These are phyloP conservation scores for Hypoxylon intermedium DNA, from an alignment of 495 filamentous ascomycete species.

Conservation along the genomic window DNA sequence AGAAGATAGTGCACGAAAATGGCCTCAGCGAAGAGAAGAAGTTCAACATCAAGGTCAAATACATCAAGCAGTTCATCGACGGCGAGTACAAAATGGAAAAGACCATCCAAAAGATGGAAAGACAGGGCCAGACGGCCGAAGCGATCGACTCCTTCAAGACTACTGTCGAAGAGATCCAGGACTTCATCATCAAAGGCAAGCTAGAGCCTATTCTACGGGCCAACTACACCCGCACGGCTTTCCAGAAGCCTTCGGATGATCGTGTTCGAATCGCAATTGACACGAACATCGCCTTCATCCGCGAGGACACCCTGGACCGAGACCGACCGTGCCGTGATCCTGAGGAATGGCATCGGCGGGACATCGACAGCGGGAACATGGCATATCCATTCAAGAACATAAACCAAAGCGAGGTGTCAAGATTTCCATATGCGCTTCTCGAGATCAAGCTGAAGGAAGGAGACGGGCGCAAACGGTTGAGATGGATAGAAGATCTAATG, in stretches of 20 bases:
- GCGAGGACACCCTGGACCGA: slow-evolving; percentile 84
- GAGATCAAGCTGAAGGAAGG: slow-evolving; percentile 90
- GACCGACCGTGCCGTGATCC: slow-evolving; percentile 88
- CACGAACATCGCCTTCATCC: slow-evolving; percentile 88
- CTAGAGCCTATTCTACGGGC: slow-evolving; percentile 87
- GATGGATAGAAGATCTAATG: slow-evolving; percentile 91
- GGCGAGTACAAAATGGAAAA: slow-evolving; percentile 94
- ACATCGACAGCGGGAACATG: slow-evolving; percentile 85
- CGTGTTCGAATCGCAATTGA: slow-evolving; percentile 91
- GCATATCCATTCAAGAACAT: slow-evolving; percentile 84
- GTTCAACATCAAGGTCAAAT: slow-evolving; percentile 90
- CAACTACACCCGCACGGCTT: slow-evolving; percentile 92
- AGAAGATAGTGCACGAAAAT: slow-evolving; percentile 81
- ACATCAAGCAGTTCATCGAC: slow-evolving; percentile 84
- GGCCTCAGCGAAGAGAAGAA: slow-evolving; percentile 77
- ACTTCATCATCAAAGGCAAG: slow-evolving; percentile 76
- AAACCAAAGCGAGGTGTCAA: slow-evolving; percentile 87
- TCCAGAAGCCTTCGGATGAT: slow-evolving; percentile 93
- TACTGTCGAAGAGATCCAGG: slow-evolving; percentile 78
- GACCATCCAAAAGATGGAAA: slow-evolving; percentile 79
- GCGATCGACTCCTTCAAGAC: slow-evolving; percentile 72
- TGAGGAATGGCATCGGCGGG: slow-evolving; percentile 85
- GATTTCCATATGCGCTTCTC: slow-evolving; percentile 88
- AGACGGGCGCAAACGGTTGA: slow-evolving; percentile 68
- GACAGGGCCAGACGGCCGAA: slow-evolving; percentile 63